phyloP scores from a whole-genome alignment of 2,329 filamentous ascomycete species.

The Acephala macrosclerotiorum region DNA sequence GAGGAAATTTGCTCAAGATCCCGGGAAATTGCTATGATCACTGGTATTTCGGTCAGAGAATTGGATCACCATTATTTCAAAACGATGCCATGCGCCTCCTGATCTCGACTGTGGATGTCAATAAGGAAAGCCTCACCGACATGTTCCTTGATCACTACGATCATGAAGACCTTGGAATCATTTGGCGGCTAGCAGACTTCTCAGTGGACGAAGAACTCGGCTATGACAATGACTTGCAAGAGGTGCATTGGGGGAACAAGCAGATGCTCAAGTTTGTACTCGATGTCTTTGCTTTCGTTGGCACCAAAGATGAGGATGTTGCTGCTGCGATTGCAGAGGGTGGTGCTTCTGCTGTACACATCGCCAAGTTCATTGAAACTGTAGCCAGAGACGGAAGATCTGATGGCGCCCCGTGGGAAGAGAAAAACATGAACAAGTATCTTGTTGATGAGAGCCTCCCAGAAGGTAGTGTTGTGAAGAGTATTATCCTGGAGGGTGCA shows the following conservation, averaged over 20 bases:
- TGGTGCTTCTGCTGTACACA: not conserved
- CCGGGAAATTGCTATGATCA: not conserved
- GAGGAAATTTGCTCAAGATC: no score
- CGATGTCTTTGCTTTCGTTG: conserved; percentile 11
- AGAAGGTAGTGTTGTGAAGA: not conserved
- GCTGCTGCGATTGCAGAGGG: not conserved
- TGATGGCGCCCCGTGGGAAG: not conserved
- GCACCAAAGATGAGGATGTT: not conserved
- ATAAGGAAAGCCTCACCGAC: not conserved
- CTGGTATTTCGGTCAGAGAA: not conserved
- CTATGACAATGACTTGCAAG: not conserved
- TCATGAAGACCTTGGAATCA: not conserved
- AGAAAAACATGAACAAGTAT: not conserved
- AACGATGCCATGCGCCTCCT: not conserved
- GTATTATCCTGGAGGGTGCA: not conserved
- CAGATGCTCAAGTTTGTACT: conserved; percentile 21
- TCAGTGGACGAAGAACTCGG: not conserved
- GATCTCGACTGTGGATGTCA: not conserved
- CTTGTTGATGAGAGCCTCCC: not conserved
- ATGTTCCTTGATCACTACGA: not conserved
- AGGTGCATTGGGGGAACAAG: conserved; percentile 17
- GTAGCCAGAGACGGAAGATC: not conserved
- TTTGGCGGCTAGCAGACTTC: conserved; percentile 6
- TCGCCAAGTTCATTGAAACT: not conserved
- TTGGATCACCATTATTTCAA: not conserved